phyloP scores from a whole-genome alignment of 2,329 filamentous ascomycete species.

The Epicoccum nigrum region DNA sequence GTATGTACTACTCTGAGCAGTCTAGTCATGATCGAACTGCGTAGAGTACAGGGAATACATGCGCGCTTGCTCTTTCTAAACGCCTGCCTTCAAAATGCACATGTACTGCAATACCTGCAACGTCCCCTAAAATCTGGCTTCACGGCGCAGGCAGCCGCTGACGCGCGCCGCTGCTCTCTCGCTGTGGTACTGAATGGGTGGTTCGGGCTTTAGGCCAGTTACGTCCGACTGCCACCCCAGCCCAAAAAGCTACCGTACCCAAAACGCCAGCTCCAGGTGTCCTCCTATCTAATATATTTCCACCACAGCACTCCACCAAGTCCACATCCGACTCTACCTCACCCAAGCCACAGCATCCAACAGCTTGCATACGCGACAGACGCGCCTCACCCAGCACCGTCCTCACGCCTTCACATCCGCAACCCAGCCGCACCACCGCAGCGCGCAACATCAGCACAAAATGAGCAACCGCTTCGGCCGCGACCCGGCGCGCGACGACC shows the following conservation, averaged over 20 bases:
- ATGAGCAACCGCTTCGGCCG: constrained; percentile 33
- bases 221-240: neutral
- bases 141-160: constrained; percentile 8
- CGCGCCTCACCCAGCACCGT: no score
- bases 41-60: constrained; percentile 17
- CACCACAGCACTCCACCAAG: no score
- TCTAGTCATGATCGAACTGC: constrained; percentile 11
- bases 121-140: neutral
- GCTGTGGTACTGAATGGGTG: no score
- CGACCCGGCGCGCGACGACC: constrained; percentile 42
- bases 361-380: no score
- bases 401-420: no score
- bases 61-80: neutral
- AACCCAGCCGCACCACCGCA: neutral
- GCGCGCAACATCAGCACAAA: neutral
- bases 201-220: constrained; percentile 21
- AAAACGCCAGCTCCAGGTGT: constrained; percentile 19
- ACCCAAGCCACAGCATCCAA: no score
- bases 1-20: constrained; percentile 18
- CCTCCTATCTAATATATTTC: no score
- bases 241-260: constrained; percentile 13
- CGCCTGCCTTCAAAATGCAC: neutral
- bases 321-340: no score
- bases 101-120: neutral
- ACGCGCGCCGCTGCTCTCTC: neutral